Conservation (phyloP, 495 filamentous ascomycete genomes). For the Trichoderma orchidacearum region DNA sequence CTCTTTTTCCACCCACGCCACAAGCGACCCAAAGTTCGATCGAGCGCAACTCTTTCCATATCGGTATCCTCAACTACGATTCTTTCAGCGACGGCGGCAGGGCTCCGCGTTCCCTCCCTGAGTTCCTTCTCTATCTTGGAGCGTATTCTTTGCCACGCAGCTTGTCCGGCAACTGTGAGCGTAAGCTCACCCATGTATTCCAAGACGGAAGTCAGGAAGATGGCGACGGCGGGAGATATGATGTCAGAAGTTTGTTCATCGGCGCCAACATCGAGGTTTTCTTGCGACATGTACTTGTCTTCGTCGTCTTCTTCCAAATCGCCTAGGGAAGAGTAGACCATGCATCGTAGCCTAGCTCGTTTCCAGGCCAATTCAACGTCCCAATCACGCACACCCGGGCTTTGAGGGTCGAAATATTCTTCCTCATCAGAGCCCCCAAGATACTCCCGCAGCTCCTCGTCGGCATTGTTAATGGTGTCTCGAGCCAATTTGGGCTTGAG, state of each 20-base stretch:
- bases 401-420: slow-evolving; percentile 41
- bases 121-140: slow-evolving; percentile 35
- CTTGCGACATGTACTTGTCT: slow-evolving; percentile 64
- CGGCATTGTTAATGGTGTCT: slow-evolving; percentile 75
- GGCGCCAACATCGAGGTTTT: slow-evolving; percentile 43
- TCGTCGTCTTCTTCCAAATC: slow-evolving; percentile 98
- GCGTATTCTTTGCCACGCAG: slow-evolving; percentile 59
- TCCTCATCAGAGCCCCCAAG: slow-evolving; percentile 67
- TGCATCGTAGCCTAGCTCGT: slow-evolving; percentile 77
- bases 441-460: slow-evolving; percentile 83
- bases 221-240: slow-evolving; percentile 84
- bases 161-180: slow-evolving; percentile 75
- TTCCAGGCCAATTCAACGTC: slow-evolving; percentile 86
- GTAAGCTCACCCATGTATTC: slow-evolving; percentile 91
- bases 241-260: slow-evolving; percentile 45
- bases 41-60: slow-evolving; percentile 84
- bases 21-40: slow-evolving; percentile 70
- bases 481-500: slow-evolving; percentile 78
- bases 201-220: slow-evolving; percentile 87
- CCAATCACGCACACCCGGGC: slow-evolving; percentile 48
- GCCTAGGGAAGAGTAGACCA: slow-evolving; percentile 94
- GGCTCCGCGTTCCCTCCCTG: slow-evolving; percentile 27
- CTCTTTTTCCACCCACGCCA: slow-evolving; percentile 96
- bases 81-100: slow-evolving; percentile 36
- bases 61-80: slow-evolving; percentile 80